phyloP scores from a whole-genome alignment of 2,329 filamentous ascomycete genomes.

The Ceratocystis alfenasii region DNA sequence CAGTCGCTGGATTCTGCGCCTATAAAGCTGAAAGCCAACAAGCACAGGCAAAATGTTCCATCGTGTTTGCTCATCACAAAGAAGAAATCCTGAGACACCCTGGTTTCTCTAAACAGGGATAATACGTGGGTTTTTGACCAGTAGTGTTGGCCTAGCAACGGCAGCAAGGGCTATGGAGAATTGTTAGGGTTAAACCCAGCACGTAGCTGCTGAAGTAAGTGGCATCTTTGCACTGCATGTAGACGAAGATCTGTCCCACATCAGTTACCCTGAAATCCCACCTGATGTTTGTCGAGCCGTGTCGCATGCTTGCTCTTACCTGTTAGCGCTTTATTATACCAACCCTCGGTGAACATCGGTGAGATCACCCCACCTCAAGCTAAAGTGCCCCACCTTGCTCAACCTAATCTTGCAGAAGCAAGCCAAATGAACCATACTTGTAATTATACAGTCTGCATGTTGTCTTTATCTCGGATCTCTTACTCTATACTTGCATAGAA shows the following conservation, averaged over 20 bases:
- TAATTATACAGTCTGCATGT: too few relatives aligned
- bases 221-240: neutral
- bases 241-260: neutral
- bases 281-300: neutral
- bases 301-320: neutral
- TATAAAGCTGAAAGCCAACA: neutral
- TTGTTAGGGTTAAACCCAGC: neutral
- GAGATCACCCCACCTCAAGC: neutral
- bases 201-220: neutral
- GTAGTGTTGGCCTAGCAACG: constrained; percentile 19
- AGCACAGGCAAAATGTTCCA: neutral
- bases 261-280: neutral
- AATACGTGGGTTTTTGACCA: constrained; percentile 16
- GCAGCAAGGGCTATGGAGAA: neutral
- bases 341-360: constrained; percentile 1
- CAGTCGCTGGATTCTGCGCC: neutral
- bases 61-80: neutral
- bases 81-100: neutral
- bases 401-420: too few relatives aligned
- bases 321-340: neutral
- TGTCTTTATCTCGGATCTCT: too few relatives aligned
- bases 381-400: constrained; percentile 1
- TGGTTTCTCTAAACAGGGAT: constrained; percentile 9
- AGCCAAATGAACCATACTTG: too few relatives aligned
- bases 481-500: neutral